A percentile compares a stretch with the other conserved stretches of the same genome.
Conservation (phyloP, 2,329 filamentous ascomycete species). For the Coniochaeta sp. region DNA sequence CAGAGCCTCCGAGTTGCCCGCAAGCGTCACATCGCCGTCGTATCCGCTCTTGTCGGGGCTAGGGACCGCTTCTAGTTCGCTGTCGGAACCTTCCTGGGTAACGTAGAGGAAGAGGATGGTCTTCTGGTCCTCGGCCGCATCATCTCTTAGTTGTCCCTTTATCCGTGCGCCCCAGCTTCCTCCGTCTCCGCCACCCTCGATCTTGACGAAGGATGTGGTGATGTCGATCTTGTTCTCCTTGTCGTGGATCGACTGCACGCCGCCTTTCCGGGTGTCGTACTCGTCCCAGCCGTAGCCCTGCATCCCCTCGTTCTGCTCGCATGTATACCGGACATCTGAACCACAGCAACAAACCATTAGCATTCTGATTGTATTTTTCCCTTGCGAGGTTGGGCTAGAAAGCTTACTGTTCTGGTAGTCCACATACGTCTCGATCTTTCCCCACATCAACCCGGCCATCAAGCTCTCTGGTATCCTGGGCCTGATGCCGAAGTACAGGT, state of each 20-base stretch:
- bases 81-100: slow-evolving; percentile 68
- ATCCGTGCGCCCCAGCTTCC: slow-evolving; percentile 90
- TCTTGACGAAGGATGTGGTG: slow-evolving; percentile 88
- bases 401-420: slow-evolving; percentile 68
- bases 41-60: slow-evolving; percentile 41
- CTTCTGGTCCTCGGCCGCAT: slow-evolving; percentile 59
- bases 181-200: slow-evolving; percentile 76
- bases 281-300: slow-evolving; percentile 97
- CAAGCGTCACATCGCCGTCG: slow-evolving; percentile 57
- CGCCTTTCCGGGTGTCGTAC: slow-evolving; percentile 84
- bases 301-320: slow-evolving; percentile 92
- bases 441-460: slow-evolving; percentile 82
- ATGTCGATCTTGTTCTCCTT: slow-evolving; percentile 82
- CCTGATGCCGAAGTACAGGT: slow-evolving; percentile 87
- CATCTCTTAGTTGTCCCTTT: slow-evolving; percentile 69
- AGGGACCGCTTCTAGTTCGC: slow-evolving; percentile 51
- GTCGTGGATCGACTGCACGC: slow-evolving; percentile 86
- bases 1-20: slow-evolving; percentile 63
- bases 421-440: slow-evolving; percentile 70
- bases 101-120: slow-evolving; percentile 79
- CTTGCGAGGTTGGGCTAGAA: neutral
- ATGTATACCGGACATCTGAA: slow-evolving; percentile 82
- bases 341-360: neutral
- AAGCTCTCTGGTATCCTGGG: slow-evolving; percentile 77
- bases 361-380: neutral